phyloP scores from a whole-genome alignment of 441 rosid species.

The Arabidopsis hybrid region DNA sequence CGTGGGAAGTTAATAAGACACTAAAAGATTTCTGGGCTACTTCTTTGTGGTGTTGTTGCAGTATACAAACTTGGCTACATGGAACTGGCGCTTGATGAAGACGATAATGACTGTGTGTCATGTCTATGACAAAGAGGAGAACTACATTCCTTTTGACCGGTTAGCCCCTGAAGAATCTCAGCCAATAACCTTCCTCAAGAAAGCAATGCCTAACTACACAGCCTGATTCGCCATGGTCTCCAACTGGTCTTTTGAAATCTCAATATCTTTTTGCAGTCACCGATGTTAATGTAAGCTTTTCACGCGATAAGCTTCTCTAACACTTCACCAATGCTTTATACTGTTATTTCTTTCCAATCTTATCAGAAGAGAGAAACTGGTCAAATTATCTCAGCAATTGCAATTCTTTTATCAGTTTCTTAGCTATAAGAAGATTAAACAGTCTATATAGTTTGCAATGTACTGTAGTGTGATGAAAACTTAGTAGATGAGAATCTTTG shows the following conservation, averaged over 20 bases:
- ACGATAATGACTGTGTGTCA: slow-evolving; percentile 86
- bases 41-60: slow-evolving; percentile 46
- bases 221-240: slow-evolving; percentile 28
- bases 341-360: background rate
- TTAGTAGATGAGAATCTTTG: background rate
- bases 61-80: slow-evolving; percentile 82
- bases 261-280: slow-evolving; percentile 31
- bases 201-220: slow-evolving; percentile 78
- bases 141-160: slow-evolving; percentile 71
- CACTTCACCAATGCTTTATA: slow-evolving; percentile 8
- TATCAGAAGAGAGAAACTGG: background rate
- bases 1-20: slow-evolving; percentile 3
- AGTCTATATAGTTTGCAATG: background rate
- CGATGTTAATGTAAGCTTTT: slow-evolving; percentile 26
- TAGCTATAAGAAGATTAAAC: slow-evolving; percentile 2
- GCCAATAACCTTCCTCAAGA: slow-evolving; percentile 80
- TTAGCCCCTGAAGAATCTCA: slow-evolving; percentile 73
- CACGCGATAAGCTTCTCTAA: slow-evolving; percentile 24
- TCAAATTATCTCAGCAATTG: background rate
- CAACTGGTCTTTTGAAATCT: slow-evolving; percentile 22
- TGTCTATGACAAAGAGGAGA: slow-evolving; percentile 70
- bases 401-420: slow-evolving; percentile 12
- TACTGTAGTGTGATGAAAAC: background rate
- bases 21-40: background rate
- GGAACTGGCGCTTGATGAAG: slow-evolving; percentile 97